These are phyloP conservation scores for Pythium brassicae DNA, from an alignment of 352 stramenopile species.

Conservation along the genomic window DNA sequence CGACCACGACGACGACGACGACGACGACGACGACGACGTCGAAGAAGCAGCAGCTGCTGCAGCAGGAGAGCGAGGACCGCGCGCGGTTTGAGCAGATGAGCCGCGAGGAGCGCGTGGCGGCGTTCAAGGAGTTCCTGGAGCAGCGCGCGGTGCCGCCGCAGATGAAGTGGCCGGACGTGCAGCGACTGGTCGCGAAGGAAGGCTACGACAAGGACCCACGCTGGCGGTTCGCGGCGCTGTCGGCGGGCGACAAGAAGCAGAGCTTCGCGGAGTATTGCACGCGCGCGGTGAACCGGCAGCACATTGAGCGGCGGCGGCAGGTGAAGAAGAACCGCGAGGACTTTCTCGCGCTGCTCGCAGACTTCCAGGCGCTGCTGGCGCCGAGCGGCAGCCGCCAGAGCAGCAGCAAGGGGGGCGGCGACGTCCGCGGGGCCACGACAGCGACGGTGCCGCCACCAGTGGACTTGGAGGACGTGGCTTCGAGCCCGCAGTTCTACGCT, in stretches of 20 bases:
- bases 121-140: conserved; percentile 72
- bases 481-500: conserved; percentile 46
- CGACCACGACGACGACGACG: no score
- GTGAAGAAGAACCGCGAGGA: conserved; percentile 75
- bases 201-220: conserved; percentile 47
- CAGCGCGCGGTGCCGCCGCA: conserved; percentile 61
- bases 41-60: conserved; percentile 43
- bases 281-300: conserved; percentile 60
- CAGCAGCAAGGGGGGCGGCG: conserved; percentile 1
- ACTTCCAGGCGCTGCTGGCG: conserved; percentile 40
- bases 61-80: conserved; percentile 14
- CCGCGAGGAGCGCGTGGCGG: conserved; percentile 39
- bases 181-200: conserved; percentile 58
- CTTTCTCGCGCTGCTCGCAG: conserved; percentile 61
- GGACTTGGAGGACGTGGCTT: conserved; percentile 38
- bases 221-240: conserved; percentile 63
- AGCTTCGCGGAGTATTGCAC: conserved; percentile 80
- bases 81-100: conserved; percentile 46
- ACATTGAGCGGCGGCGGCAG: conserved; percentile 57
- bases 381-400: no score
- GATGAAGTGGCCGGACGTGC: conserved; percentile 73
- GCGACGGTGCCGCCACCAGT: conserved; percentile 10
- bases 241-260: conserved; percentile 81
- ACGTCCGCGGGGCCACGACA: conserved; percentile 3
- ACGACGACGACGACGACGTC: no score